A percentile compares a stretch with the other conserved stretches of the same genome.
Evolutionary conservation across 257 asterid species (phyloP).

Genomic region (Solanum sparsipilum): DNA sequence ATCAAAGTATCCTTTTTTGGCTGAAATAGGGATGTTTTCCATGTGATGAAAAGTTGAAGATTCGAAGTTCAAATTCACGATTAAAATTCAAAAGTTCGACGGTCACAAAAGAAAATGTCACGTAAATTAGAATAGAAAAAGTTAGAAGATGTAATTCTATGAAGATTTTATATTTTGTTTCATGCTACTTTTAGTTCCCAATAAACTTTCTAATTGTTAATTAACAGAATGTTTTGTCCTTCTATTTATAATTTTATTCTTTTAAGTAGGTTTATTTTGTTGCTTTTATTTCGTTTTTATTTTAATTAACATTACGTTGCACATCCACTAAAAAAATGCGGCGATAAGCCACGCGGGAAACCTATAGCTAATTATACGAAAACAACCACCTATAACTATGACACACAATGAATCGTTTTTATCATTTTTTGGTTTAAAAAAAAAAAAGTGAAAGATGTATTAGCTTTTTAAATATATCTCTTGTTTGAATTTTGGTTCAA

Average conservation of each 20-base stretch:
- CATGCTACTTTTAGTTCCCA: not conserved
- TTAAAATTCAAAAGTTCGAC: not conserved
- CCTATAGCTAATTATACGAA: too few species aligned
- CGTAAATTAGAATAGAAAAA: too few species aligned
- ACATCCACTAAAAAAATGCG: not conserved
- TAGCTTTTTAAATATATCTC: too few species aligned
- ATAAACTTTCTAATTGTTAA: too few species aligned
- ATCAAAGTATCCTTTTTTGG: not conserved
- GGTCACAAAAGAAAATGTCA: not conserved
- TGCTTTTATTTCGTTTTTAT: not conserved
- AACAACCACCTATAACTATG: too few species aligned
- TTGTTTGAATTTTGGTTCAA: accelerated
- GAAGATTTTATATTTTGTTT: not conserved
- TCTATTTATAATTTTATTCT: not conserved
- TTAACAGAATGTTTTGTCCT: not conserved
- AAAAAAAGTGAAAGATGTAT: too few species aligned
- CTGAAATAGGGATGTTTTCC: not conserved
- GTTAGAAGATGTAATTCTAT: not conserved
- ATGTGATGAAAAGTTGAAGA: not conserved
- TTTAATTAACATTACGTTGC: not conserved
- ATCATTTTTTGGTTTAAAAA: too few species aligned
- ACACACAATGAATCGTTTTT: too few species aligned
- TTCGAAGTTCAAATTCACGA: not conserved
- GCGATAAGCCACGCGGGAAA: too few species aligned
- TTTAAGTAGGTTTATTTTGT: not conserved